Percentiles rank a stretch among this genome's conserved stretches.
Evolutionary conservation across 768 basidiomycete species (phyloP).

Genomic region (Lactarius indigo): DNA sequence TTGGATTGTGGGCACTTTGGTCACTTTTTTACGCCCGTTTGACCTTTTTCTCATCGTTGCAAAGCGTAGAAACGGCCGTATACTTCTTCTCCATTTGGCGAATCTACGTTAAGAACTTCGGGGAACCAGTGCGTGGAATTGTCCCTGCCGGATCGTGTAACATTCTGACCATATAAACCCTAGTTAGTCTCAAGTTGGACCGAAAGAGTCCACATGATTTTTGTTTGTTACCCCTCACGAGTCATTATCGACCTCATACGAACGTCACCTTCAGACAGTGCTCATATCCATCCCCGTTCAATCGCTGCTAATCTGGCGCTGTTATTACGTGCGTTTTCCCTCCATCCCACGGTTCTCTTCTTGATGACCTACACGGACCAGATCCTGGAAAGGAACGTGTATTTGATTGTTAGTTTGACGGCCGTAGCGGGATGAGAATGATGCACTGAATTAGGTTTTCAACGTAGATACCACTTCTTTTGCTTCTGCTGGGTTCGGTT

Average conservation of each 20-base stretch:
- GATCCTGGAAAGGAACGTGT: background rate
- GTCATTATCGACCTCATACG: background rate
- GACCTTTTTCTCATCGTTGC: background rate
- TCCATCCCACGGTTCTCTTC: background rate
- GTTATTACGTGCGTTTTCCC: background rate
- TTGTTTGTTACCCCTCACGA: background rate
- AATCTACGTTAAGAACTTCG: slow-evolving; percentile 1
- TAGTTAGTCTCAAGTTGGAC: background rate
- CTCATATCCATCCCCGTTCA: slow-evolving; percentile 1
- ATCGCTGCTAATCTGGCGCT: slow-evolving; percentile 4
- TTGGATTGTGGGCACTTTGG: slow-evolving; percentile 1
- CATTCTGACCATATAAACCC: background rate
- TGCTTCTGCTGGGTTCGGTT: slow-evolving; percentile 1
- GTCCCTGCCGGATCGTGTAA: background rate
- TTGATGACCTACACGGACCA: background rate
- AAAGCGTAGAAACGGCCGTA: background rate
- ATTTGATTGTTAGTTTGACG: slow-evolving; percentile 5
- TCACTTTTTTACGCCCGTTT: background rate
- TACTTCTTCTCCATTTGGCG: slow-evolving; percentile 5
- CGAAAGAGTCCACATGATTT: background rate
- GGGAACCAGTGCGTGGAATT: background rate
- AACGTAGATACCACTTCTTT: background rate
- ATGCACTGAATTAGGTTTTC: background rate
- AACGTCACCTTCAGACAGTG: background rate
- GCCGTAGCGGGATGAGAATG: background rate